Base-by-base conservation (phyloP, 1,284 basidiomycete species). In the Melampsora medusae region DNA sequence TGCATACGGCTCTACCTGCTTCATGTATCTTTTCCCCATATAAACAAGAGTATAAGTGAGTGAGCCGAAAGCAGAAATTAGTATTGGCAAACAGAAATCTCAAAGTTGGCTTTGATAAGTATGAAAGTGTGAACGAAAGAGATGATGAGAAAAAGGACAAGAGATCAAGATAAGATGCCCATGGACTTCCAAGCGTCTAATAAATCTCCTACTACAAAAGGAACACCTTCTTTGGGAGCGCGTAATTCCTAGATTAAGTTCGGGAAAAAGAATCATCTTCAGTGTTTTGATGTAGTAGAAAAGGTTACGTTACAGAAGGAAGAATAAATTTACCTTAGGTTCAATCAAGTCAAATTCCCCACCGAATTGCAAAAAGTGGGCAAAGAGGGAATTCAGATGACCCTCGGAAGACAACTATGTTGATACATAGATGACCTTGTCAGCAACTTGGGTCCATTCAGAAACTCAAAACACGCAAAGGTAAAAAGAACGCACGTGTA, bases 321-420 rank as follows among this genome's bases (percentile, higher is more conserved):
- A 25, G 25, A 69, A 56, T 22, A 16, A 4, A 42, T 12, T 33
- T 49, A 75, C 73, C 42, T 68, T 75, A 56, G 73, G 73, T 59
- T 75, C 73, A 10, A 75, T 75, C 14, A 75, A 53, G 31, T 75
- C 73, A 50, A 75, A 75, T 60, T 75, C 73, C 19, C 53, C 50
- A 42, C 73, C 73, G 46, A 68, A 75, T 68, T 75, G 73, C 48
- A 75, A 68, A 56, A 75, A 75, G 33, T 75, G 73, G 17, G 73
- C 73, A 64, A 75, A 75, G 17, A 75, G 48, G 10, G 73, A 75
- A 53, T 75, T 75, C 9, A 75, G 38, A 50, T 75, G 73, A 12
- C 73, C 73, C 67, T 75, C 73, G 12, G 73, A 75, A 19, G 66
- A 68, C 14, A 75, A 75, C 73, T 75, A 64, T 22, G 9, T 5